These are phyloP conservation scores for Polyplosphaeria fusca DNA, from an alignment of 495 filamentous ascomycete genomes.

Conservation along the genomic window DNA sequence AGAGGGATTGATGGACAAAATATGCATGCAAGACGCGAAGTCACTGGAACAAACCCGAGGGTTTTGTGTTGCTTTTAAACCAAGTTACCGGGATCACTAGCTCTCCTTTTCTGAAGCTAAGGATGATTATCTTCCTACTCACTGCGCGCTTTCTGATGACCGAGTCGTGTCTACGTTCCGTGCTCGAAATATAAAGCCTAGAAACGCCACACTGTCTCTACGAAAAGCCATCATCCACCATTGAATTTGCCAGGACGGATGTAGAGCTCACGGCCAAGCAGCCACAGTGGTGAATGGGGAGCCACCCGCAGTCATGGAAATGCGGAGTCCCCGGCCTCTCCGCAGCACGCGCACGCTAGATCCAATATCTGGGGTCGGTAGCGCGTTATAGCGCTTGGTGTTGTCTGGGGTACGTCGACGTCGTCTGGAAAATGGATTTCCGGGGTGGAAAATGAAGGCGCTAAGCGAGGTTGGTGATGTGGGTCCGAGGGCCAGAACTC, in stretches of 20 bases:
- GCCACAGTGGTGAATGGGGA: no score
- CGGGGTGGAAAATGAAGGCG: not conserved
- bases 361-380: constrained; percentile 2
- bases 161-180: not conserved
- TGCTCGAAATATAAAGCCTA: constrained; percentile 2
- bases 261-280: no score
- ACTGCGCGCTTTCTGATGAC: not conserved
- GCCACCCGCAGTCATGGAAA: no score
- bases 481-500: no score
- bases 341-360: not conserved
- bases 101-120: no score
- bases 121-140: constrained; percentile 12
- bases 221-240: no score
- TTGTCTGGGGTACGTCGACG: not conserved
- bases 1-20: not conserved
- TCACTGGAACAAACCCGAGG: constrained; percentile 19
- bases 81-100: not conserved
- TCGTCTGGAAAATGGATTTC: constrained; percentile 13
- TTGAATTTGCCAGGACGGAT: no score
- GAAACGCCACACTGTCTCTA: not conserved
- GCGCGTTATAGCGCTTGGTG: not conserved
- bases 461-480: no score
- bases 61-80: no score
- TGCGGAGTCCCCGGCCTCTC: constrained; percentile 10
- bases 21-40: constrained; percentile 3